Evolutionary conservation across 176 grass and related monocot species (phyloP), one percentile per base, ranked within the genome.

Genomic region (Juncus inflexus): DNA sequence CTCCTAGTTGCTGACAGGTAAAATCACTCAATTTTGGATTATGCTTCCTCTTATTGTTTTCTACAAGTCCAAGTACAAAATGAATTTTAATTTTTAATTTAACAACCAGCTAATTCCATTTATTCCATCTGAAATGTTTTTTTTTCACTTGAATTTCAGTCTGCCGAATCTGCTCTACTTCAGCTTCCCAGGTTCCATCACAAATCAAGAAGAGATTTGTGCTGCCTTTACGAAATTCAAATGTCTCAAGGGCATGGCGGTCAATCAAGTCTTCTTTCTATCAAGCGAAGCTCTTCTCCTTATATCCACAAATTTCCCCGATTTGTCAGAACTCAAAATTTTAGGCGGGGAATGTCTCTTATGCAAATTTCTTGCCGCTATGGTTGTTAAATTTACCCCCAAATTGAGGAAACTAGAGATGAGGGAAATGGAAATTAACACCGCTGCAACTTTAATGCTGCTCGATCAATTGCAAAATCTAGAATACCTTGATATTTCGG

Each of bases 321-420:
- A 67, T 38, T 37, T 69, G 50, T 39, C 66, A 3, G 50, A 55
- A 52, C 55, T 69, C 50, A 69, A 55, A 37, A 15, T 69, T 7
- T 55, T 69, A 15, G 66, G 16, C 50, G 41, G 16, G 14, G 66
- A 69, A 1, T 49, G 9, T 3, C 6, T 3, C 41, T 14, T 69
- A 40, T 35, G 55, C 36, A 35, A 55, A 54, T 37, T 54, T 37
- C 35, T 54, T 55, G 66, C 45, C 50, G 14, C 41, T 49, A 69
- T 40, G 50, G 55, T 69, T 10, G 52, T 35, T 37, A 35, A 69
- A 54, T 55, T 15, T 55, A 3, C 55, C 38, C 66, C 50, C 47
- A 37, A 56, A 35, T 55, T 69, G 66, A 55, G 36, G 41, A 69
- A 69, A 52, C 66, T 69, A 9, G 66, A 69, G 12, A 55, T 28